Evolutionary conservation across 2,329 filamentous ascomycete species (phyloP).

Genomic region (Aspergillus brunneoviolaceus): DNA sequence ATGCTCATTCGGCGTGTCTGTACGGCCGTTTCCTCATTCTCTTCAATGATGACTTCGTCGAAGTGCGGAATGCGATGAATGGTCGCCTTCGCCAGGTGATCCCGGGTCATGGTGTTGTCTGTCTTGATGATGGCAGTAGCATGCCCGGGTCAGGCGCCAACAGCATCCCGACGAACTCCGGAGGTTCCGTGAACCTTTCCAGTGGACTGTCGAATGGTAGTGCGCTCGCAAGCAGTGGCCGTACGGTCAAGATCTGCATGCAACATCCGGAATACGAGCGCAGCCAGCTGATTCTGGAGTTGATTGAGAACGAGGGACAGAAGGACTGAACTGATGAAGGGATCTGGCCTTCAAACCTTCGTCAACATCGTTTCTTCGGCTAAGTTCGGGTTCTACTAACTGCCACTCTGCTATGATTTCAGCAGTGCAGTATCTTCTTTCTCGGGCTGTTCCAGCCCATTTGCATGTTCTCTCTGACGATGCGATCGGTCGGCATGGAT

Average conservation of each 20-base stretch:
- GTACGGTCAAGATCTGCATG: conserved; percentile 92
- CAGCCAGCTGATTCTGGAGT: conserved; percentile 84
- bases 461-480: neutral
- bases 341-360: neutral
- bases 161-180: conserved; percentile 43
- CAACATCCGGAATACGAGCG: conserved; percentile 84
- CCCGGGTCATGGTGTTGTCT: conserved; percentile 82
- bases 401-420: neutral
- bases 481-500: neutral
- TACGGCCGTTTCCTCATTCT: conserved; percentile 89
- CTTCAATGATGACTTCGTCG: conserved; percentile 94
- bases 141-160: conserved; percentile 39
- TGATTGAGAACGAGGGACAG: conserved; percentile 88
- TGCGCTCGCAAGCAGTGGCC: conserved; percentile 43
- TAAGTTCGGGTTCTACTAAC: neutral
- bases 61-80: conserved; percentile 95
- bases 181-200: conserved; percentile 26
- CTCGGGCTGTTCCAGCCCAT: neutral
- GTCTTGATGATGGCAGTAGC: conserved; percentile 74
- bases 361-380: neutral
- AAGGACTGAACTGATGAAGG: conserved; percentile 43
- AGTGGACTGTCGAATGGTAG: conserved; percentile 37
- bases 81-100: conserved; percentile 92
- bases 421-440: neutral
- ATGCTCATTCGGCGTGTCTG: conserved; percentile 80